Percentiles rank a stretch among this genome's conserved stretches.
phyloP scores from a whole-genome alignment of 129 eudicot genomes.

The Chrysanthemum makinoi region DNA sequence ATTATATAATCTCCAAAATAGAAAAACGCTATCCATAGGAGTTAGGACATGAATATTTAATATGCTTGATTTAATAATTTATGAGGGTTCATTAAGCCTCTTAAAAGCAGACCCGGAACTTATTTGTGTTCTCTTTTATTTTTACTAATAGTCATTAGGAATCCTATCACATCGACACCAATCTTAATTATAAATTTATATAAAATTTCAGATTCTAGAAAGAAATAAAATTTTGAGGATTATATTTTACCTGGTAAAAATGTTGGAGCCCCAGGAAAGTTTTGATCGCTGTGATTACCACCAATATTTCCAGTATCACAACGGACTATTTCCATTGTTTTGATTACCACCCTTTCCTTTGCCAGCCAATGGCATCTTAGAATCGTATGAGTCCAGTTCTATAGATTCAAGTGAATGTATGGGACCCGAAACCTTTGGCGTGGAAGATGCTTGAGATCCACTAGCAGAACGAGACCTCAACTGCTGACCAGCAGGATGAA shows the following conservation, averaged over 20 bases:
- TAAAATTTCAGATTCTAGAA: neutral
- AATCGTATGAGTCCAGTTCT: slow-evolving; percentile 42
- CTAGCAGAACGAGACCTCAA: slow-evolving; percentile 39
- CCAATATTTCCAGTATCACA: slow-evolving; percentile 56
- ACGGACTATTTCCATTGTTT: slow-evolving; percentile 57
- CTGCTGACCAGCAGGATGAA: slow-evolving; percentile 32
- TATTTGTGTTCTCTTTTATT: too few relatives aligned
- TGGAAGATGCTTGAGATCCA: slow-evolving; percentile 53
- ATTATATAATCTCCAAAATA: too few relatives aligned
- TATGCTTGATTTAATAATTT: too few relatives aligned
- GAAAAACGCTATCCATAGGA: too few relatives aligned
- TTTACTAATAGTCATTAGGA: too few relatives aligned
- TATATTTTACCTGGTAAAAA: slow-evolving; percentile 54
- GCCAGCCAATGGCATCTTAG: slow-evolving; percentile 49
- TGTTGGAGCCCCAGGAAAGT: slow-evolving; percentile 40
- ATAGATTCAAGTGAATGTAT: slow-evolving; percentile 39
- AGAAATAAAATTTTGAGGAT: neutral
- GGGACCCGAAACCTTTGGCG: slow-evolving; percentile 49
- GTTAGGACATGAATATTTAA: too few relatives aligned
- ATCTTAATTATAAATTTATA: too few relatives aligned
- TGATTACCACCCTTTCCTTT: slow-evolving; percentile 60
- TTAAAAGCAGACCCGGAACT: too few relatives aligned
- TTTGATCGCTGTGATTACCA: slow-evolving; percentile 60
- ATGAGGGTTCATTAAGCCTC: too few relatives aligned
- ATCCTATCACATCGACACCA: too few relatives aligned